Percentiles rank a stretch among this genome's conserved stretches.
These are phyloP conservation scores for Cutaneotrichosporon dermatis DNA, from an alignment of 1,284 basidiomycete species.

Conservation along the genomic window DNA sequence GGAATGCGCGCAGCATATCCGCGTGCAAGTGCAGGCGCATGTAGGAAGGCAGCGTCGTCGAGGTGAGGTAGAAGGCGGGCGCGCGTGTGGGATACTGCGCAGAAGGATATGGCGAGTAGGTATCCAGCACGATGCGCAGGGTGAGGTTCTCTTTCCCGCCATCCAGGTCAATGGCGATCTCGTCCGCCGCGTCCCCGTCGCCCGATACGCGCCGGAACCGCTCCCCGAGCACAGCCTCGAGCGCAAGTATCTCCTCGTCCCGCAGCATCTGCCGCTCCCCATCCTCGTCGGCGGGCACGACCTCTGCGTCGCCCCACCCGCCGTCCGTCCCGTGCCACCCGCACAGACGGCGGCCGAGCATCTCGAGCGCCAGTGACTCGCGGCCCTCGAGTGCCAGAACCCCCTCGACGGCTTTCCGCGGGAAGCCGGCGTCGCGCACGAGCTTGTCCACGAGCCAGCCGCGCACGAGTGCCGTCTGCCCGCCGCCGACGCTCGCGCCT, in stretches of 20 bases:
- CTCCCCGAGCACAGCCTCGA: slow-evolving; percentile 55
- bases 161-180: slow-evolving; percentile 59
- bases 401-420: slow-evolving; percentile 63
- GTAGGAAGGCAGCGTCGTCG: slow-evolving; percentile 69
- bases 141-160: slow-evolving; percentile 51
- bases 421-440: slow-evolving; percentile 79
- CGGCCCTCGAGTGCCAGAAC: slow-evolving; percentile 46
- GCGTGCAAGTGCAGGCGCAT: slow-evolving; percentile 78
- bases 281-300: slow-evolving; percentile 52
- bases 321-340: slow-evolving; percentile 47
- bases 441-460: slow-evolving; percentile 81
- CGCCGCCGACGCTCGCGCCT: slow-evolving; percentile 55
- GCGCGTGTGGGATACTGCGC: slow-evolving; percentile 52
- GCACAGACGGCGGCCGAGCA: slow-evolving; percentile 45
- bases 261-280: slow-evolving; percentile 57
- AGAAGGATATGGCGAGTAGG: slow-evolving; percentile 57
- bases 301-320: slow-evolving; percentile 49
- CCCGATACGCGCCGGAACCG: slow-evolving; percentile 43
- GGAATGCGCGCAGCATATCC: slow-evolving; percentile 57
- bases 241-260: slow-evolving; percentile 64
- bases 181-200: slow-evolving; percentile 38
- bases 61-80: slow-evolving; percentile 73
- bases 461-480: slow-evolving; percentile 59
- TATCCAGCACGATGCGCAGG: slow-evolving; percentile 63
- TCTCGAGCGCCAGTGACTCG: slow-evolving; percentile 46